A percentile compares a stretch with the other conserved stretches of the same genome.
Evolutionary conservation across 331 rosid genomes (phyloP).

Genomic region (Cucumis variabilis): DNA sequence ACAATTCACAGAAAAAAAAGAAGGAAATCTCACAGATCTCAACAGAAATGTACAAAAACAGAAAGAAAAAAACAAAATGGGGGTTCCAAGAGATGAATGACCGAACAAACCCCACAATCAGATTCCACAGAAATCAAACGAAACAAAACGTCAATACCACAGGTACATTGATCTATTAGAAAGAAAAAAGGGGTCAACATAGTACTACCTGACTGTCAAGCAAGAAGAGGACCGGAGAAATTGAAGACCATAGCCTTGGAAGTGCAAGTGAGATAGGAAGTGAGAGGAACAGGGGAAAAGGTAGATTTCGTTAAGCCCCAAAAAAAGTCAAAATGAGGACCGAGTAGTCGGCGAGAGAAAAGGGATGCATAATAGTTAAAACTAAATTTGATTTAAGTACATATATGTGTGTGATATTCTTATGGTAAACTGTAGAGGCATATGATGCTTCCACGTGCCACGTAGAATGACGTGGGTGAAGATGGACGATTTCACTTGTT

Average conservation of each 20-base stretch:
- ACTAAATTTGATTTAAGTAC: no score
- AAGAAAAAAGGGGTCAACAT: not conserved
- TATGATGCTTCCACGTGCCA: slow-evolving; percentile 44
- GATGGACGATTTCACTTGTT: not conserved
- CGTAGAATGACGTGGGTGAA: slow-evolving; percentile 31
- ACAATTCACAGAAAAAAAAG: not conserved
- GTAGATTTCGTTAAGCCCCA: slow-evolving; percentile 12
- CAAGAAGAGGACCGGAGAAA: slow-evolving; percentile 38
- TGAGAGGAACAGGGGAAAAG: slow-evolving; percentile 12
- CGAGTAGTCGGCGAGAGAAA: slow-evolving; percentile 15
- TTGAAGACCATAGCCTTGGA: slow-evolving; percentile 25
- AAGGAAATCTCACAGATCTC: slow-evolving; percentile 48
- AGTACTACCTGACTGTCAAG: slow-evolving; percentile 45
- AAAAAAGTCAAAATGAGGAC: not conserved
- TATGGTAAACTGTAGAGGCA: not conserved
- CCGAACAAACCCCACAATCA: not conserved
- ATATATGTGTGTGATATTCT: not conserved
- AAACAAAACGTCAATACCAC: not conserved
- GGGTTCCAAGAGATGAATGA: slow-evolving; percentile 34
- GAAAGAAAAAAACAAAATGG: slow-evolving; percentile 6
- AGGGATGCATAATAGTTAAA: not conserved
- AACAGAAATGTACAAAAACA: slow-evolving; percentile 27
- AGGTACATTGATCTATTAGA: not conserved
- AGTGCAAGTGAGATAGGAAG: slow-evolving; percentile 25
- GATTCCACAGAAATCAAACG: not conserved